Percentiles rank a stretch among this genome's conserved stretches.
Conservation (phyloP, 768 basidiomycete species). For the Suillus alpinus region DNA sequence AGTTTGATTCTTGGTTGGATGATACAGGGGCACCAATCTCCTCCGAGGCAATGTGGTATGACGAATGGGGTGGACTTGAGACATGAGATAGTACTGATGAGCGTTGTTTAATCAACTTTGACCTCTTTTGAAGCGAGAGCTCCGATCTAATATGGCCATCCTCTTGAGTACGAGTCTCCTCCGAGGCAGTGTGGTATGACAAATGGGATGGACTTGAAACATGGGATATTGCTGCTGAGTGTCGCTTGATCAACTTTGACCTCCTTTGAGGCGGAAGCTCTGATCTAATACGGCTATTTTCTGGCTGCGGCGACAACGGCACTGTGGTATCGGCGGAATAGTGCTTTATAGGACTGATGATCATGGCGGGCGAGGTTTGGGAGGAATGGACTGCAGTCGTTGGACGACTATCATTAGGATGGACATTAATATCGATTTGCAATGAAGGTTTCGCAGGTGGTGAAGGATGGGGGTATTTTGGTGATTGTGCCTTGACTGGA, state of each 20-base stretch:
- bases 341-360: not conserved
- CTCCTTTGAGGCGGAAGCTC: not conserved
- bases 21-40: not conserved
- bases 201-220: not conserved
- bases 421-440: slow-evolving; percentile 5
- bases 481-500: not conserved
- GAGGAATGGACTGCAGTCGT: not conserved
- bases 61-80: not conserved
- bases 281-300: not conserved
- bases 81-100: not conserved
- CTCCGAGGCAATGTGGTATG: not conserved
- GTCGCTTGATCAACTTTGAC: slow-evolving; percentile 12
- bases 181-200: not conserved
- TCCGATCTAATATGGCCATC: not conserved
- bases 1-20: not conserved
- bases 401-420: not conserved
- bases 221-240: not conserved
- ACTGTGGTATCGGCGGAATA: not conserved
- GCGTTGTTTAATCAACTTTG: slow-evolving; percentile 12
- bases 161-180: not conserved
- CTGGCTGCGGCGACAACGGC: not conserved
- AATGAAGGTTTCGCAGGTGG: slow-evolving; percentile 4
- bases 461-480: not conserved
- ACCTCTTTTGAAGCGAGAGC: not conserved
- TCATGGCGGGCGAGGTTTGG: not conserved